A percentile compares a stretch with the other conserved stretches of the same genome.
These are phyloP conservation scores for Hyaloperonospora arabidopsidis DNA, from an alignment of 352 stramenopile species.

Conservation along the genomic window DNA sequence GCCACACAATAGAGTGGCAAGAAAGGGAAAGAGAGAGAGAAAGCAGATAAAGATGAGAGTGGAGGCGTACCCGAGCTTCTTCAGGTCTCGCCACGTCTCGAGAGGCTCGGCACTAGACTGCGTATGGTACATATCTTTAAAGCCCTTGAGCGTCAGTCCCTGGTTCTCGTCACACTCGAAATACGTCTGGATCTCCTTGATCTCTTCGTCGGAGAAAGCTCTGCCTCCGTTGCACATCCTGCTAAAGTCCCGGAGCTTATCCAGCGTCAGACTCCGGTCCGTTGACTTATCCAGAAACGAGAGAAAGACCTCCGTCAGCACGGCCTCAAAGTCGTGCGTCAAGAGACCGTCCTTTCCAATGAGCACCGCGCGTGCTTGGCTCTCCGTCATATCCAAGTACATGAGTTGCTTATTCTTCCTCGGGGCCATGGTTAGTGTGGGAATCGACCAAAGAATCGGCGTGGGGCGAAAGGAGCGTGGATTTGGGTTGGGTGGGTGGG, in stretches of 20 bases:
- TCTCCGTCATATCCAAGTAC: conserved; percentile 61
- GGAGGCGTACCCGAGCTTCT: conserved; percentile 70
- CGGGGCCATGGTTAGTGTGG: conserved; percentile 38
- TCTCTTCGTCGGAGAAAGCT: conserved; percentile 82
- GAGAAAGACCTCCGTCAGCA: conserved; percentile 80
- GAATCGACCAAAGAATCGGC: background rate
- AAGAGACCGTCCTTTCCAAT: conserved; percentile 78
- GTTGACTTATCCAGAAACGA: conserved; percentile 75
- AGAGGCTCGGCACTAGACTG: conserved; percentile 83
- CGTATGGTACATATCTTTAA: conserved; percentile 89
- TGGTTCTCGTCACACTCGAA: conserved; percentile 89
- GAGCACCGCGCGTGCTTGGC: conserved; percentile 73
- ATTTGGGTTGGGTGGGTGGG: background rate
- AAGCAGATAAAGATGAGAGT: background rate
- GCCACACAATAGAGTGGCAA: too few relatives aligned
- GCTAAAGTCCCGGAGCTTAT: conserved; percentile 85
- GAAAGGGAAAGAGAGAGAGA: too few relatives aligned
- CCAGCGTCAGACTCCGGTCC: conserved; percentile 71
- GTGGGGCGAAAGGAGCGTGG: too few relatives aligned
- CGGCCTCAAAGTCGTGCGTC: conserved; percentile 78
- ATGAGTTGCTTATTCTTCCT: conserved; percentile 51
- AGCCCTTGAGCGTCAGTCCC: conserved; percentile 81
- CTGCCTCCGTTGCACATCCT: conserved; percentile 86
- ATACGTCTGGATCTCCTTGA: conserved; percentile 89
- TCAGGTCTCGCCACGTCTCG: conserved; percentile 86